Evolutionary conservation across 2,329 filamentous ascomycete genomes (phyloP).

Genomic region (Trichoderma asperellum): DNA sequence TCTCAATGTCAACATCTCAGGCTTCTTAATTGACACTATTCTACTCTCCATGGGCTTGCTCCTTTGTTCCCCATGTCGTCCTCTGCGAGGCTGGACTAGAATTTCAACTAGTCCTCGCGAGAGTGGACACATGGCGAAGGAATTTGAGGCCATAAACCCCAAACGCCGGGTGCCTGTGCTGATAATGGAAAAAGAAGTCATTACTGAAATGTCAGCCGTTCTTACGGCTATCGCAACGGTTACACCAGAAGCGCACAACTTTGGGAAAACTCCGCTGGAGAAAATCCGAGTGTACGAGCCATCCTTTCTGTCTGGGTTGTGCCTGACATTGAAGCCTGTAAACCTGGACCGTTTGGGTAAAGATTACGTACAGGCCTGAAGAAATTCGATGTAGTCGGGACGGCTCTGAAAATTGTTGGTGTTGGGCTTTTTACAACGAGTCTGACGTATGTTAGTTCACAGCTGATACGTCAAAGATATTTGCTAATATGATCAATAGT

Average conservation of each 20-base stretch:
- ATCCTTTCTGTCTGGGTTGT: background rate
- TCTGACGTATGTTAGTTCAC: background rate
- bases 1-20: background rate
- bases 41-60: background rate
- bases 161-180: background rate
- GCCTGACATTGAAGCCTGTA: background rate
- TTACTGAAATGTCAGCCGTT: background rate
- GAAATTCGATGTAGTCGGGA: background rate
- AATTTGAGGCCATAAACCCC: background rate
- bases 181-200: background rate
- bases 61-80: background rate
- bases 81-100: background rate
- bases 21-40: background rate
- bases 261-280: background rate
- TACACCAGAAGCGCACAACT: background rate
- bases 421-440: background rate
- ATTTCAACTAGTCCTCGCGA: background rate
- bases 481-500: background rate
- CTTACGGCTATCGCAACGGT: background rate
- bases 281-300: conserved; percentile 1
- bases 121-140: conserved; percentile 2
- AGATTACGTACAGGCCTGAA: background rate
- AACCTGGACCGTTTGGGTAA: background rate
- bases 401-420: background rate
- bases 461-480: background rate